phyloP scores from a whole-genome alignment of 1,284 basidiomycete species.

The Apiotrichum gamsii region DNA sequence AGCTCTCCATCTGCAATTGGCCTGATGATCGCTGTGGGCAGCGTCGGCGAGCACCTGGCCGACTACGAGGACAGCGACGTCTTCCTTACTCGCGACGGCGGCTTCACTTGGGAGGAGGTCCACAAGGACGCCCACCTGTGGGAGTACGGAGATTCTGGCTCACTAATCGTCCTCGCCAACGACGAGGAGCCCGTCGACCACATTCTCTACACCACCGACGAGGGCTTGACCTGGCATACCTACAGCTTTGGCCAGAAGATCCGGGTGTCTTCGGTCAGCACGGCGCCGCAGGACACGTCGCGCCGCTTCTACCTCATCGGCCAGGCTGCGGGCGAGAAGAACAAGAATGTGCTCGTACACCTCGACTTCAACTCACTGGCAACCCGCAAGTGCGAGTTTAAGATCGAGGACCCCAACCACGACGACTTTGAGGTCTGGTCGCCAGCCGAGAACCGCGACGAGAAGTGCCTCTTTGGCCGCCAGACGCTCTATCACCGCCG shows the following conservation, averaged over 20 bases:
- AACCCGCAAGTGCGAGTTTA: constrained; percentile 60
- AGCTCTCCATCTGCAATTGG: constrained; percentile 87
- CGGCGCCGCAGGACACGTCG: constrained; percentile 84
- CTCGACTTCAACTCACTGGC: constrained; percentile 83
- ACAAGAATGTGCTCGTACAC: constrained; percentile 65
- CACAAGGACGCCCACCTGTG: constrained; percentile 97
- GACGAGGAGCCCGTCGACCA: constrained; percentile 90
- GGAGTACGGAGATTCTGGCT: constrained; percentile 97
- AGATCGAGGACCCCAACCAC: constrained; percentile 59
- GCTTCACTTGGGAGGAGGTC: constrained; percentile 97
- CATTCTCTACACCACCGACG: constrained; percentile 79
- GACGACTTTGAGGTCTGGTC: constrained; percentile 96
- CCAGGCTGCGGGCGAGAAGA: constrained; percentile 52
- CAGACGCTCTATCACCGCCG: constrained; percentile 85
- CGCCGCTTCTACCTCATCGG: constrained; percentile 86
- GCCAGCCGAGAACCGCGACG: constrained; percentile 71
- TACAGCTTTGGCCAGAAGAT: constrained; percentile 79
- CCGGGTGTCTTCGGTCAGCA: constrained; percentile 71
- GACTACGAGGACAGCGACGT: constrained; percentile 85
- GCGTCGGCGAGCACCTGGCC: constrained; percentile 77
- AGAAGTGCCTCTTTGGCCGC: constrained; percentile 76
- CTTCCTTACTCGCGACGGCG: constrained; percentile 92
- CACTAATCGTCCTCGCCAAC: constrained; percentile 85
- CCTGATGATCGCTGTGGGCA: constrained; percentile 94
- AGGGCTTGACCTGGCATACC: constrained; percentile 80